phyloP scores from a whole-genome alignment of 169 alveolate species.

The Neospora caninum region DNA sequence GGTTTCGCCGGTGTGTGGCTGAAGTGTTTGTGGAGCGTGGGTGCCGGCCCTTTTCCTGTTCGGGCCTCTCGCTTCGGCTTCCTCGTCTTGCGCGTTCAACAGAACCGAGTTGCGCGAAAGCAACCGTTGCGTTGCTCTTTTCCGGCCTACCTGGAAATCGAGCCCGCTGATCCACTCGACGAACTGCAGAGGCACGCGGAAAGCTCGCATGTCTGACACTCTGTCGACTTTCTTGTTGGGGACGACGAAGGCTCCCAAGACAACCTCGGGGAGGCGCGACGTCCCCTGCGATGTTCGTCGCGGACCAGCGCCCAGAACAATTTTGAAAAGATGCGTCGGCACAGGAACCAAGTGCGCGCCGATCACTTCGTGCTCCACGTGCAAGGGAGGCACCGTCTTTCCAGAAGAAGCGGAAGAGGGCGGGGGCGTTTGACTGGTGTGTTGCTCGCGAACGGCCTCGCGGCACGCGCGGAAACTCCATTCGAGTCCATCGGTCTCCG shows the following conservation, averaged over 20 bases:
- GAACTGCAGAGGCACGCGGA: conserved; percentile 4
- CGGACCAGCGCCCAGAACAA: not conserved
- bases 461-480: not conserved
- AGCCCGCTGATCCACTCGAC: conserved; percentile 27
- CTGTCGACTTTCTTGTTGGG: not conserved
- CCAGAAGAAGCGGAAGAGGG: not conserved
- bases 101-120: no score
- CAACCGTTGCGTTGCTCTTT: no score
- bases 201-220: not conserved
- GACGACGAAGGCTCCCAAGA: not conserved
- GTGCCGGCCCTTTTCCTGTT: no score
- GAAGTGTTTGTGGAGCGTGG: no score
- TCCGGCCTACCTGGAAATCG: not conserved
- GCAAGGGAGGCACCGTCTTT: not conserved
- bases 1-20: no score
- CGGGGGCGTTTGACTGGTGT: not conserved
- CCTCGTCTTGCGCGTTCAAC: no score
- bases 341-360: conserved; percentile 14
- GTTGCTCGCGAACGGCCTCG: not conserved
- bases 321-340: conserved; percentile 6
- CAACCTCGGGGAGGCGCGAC: not conserved
- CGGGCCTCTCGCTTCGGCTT: no score
- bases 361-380: not conserved
- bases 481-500: not conserved
- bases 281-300: not conserved